Conservation (phyloP, 2,329 filamentous ascomycete species). For the Xylaria sp. region DNA sequence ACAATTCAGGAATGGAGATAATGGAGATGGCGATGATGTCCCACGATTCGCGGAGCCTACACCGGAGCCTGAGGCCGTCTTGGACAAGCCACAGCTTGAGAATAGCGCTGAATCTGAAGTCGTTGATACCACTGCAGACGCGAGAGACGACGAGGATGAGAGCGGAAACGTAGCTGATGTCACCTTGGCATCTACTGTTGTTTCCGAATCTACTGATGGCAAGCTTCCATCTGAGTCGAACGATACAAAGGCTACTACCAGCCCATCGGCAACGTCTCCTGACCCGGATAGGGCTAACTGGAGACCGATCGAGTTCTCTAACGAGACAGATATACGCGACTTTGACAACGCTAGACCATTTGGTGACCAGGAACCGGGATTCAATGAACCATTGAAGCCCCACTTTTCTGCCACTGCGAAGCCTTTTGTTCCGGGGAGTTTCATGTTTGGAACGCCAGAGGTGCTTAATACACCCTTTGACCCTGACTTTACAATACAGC, state of each 20-base stretch:
- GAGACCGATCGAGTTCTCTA: constrained; percentile 70
- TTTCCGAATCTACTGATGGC: constrained; percentile 64
- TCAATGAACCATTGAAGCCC: constrained; percentile 60
- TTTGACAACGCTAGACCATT: constrained; percentile 65
- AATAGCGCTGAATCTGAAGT: constrained; percentile 45
- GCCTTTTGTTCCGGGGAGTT: constrained; percentile 67
- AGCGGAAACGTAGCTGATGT: constrained; percentile 57
- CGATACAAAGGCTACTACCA: constrained; percentile 59
- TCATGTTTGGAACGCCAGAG: constrained; percentile 49
- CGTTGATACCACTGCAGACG: constrained; percentile 46
- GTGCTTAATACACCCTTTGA: constrained; percentile 47
- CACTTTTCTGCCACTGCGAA: constrained; percentile 76
- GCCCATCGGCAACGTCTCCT: constrained; percentile 63
- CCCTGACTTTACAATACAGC: constrained; percentile 44
- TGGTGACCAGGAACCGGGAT: constrained; percentile 53
- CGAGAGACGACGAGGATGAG: constrained; percentile 56
- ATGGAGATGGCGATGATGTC: constrained; percentile 75
- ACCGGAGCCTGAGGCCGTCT: constrained; percentile 44
- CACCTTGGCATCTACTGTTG: constrained; percentile 63
- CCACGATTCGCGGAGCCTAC: constrained; percentile 75
- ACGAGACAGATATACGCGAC: constrained; percentile 57
- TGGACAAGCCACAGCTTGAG: constrained; percentile 23
- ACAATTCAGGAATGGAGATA: constrained; percentile 68
- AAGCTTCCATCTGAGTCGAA: constrained; percentile 49
- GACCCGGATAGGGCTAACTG: constrained; percentile 62